Evolutionary conservation across 768 basidiomycete genomes (phyloP), one percentile per base, ranked within the genome.

Genomic region (Boletus rubescentipes): DNA sequence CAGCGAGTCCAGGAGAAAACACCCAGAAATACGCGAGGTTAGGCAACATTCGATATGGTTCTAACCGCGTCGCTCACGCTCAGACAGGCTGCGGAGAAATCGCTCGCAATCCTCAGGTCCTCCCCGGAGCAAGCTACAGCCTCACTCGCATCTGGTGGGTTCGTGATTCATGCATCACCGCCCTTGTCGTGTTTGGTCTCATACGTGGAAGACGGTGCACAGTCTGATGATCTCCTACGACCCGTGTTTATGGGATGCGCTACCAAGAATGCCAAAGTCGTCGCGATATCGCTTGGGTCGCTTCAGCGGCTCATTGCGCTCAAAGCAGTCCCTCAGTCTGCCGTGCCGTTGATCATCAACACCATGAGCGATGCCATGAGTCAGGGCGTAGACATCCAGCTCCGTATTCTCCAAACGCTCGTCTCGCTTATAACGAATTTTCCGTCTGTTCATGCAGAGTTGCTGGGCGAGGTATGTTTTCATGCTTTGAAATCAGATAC

Each of bases 361-460:
- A 96, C 89, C 0, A 88, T 99, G 83, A 83, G 78, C 53, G 87
- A 91, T 58, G 92, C 92, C 16, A 85, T 96, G 76, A 87, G 83
- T 29, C 93, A 96, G 67, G 97, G 94, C 7, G 95, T 98, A 30
- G 97, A 99, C 67, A 97, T 98, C 26, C 97, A 98, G 67, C 80
- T 98, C 36, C 88, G 91, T 47, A 91, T 98, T 26, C 78, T 98
- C 0, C 95, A 98, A 69, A 95, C 93, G 0, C 79, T 98, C 9
- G 84, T 97, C 10, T 91, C 90, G 0, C 82, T 99, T 10, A 85
- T 98, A 46, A 95, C 92, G 2, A 91, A 92, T 65, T 93, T 94
- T 64, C 82, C 84, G 1, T 82, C 81, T 9, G 84, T 96, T 9
- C 90, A 93, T 63, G 93, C 90, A 11, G 77, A 77, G 16, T 69